phyloP scores from a whole-genome alignment of 2,329 filamentous ascomycete genomes.

The Leptographium radiaticola region DNA sequence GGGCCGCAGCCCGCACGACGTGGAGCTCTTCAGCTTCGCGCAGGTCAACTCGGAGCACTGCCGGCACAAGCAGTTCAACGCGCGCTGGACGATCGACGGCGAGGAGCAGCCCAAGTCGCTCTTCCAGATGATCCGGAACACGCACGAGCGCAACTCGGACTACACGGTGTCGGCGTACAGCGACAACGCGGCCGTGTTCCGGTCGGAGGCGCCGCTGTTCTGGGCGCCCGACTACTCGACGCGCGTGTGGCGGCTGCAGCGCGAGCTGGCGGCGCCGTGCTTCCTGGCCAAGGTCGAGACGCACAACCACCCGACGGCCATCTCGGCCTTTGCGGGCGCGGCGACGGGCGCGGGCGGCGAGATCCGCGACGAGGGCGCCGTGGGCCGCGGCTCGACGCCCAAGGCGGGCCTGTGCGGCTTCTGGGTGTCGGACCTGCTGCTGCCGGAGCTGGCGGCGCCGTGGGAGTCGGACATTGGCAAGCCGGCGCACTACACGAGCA shows the following conservation, averaged over 20 bases:
- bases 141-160: constrained; percentile 68
- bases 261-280: constrained; percentile 60
- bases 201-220: constrained; percentile 57
- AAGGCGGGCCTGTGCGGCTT: constrained; percentile 89
- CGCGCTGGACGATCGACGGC: constrained; percentile 89
- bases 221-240: constrained; percentile 84
- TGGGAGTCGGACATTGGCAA: constrained; percentile 91
- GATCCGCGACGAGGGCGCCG: constrained; percentile 88
- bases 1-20: constrained; percentile 62
- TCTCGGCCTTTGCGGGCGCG: constrained; percentile 83
- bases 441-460: constrained; percentile 67
- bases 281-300: constrained; percentile 93
- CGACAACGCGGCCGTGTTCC: constrained; percentile 89
- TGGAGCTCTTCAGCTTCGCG: constrained; percentile 98
- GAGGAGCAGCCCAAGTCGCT: constrained; percentile 65
- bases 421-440: constrained; percentile 86
- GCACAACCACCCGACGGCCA: constrained; percentile 93
- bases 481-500: constrained; percentile 83
- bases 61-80: constrained; percentile 83
- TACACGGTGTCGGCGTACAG: constrained; percentile 93
- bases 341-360: constrained; percentile 93
- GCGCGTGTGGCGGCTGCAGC: constrained; percentile 76
- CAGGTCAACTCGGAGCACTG: constrained; percentile 98
- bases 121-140: constrained; percentile 95
- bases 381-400: constrained; percentile 81